phyloP scores from a whole-genome alignment of 2,329 filamentous ascomycete species.

The Colletotrichum orbiculare region DNA sequence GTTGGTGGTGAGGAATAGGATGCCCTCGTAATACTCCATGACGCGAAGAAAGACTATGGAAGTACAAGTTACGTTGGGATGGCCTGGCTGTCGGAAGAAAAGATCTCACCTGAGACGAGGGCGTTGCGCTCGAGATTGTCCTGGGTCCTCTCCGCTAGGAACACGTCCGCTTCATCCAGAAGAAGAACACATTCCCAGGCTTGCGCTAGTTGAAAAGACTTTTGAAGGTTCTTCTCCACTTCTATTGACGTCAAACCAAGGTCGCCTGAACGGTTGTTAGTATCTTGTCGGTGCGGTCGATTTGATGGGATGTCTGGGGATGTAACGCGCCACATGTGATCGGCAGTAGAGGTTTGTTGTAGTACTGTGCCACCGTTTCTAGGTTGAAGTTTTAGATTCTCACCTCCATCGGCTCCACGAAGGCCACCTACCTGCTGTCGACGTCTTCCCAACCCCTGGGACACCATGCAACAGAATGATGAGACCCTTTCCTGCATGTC shows the following conservation, averaged over 20 bases:
- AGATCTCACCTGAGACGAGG: slow-evolving; percentile 13
- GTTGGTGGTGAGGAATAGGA: slow-evolving; percentile 63
- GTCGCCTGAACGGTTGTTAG: slow-evolving; percentile 44
- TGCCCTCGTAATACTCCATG: slow-evolving; percentile 61
- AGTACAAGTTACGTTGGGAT: not conserved
- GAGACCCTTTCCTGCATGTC: slow-evolving; percentile 44
- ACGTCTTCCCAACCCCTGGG: slow-evolving; percentile 61
- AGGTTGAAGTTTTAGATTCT: not conserved
- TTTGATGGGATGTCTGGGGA: slow-evolving; percentile 50
- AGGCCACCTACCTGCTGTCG: slow-evolving; percentile 47
- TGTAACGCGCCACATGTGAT: slow-evolving; percentile 60
- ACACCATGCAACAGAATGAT: slow-evolving; percentile 59
- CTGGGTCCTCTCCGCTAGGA: slow-evolving; percentile 75
- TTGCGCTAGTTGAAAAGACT: slow-evolving; percentile 8
- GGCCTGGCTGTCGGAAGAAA: not conserved
- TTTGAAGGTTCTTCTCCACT: slow-evolving; percentile 19
- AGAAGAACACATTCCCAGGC: slow-evolving; percentile 34
- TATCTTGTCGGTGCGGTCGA: slow-evolving; percentile 49
- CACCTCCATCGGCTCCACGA: not conserved
- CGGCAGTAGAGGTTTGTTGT: slow-evolving; percentile 45
- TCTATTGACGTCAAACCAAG: slow-evolving; percentile 5
- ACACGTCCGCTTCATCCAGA: slow-evolving; percentile 24
- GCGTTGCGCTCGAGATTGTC: slow-evolving; percentile 45
- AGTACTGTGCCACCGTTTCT: slow-evolving; percentile 21
- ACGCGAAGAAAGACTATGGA: slow-evolving; percentile 55